phyloP scores from a whole-genome alignment of 768 basidiomycete genomes.

The Neoboletus brunneissimus region DNA sequence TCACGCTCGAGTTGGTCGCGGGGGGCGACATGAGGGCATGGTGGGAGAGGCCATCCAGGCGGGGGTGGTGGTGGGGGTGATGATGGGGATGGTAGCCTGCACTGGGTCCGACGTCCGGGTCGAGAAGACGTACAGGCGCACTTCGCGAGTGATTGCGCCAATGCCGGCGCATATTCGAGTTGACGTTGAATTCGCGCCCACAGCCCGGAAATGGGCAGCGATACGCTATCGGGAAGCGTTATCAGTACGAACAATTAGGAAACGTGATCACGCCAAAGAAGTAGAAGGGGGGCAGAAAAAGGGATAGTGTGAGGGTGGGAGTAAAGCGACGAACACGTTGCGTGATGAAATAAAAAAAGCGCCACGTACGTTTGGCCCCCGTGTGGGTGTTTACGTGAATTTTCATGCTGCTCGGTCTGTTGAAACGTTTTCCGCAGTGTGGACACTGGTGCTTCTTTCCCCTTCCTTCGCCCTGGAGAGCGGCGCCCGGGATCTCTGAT shows the following conservation, averaged over 20 bases:
- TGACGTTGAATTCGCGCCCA: constrained; percentile 77
- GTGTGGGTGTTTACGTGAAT: constrained; percentile 44
- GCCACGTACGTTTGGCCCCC: constrained; percentile 37
- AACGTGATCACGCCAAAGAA: not conserved
- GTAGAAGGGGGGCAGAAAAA: constrained; percentile 2
- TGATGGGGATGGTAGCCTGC: constrained; percentile 18
- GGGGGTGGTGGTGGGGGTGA: constrained; percentile 7
- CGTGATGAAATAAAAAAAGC: constrained; percentile 10
- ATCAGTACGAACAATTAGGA: constrained; percentile 10
- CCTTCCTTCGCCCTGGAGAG: constrained; percentile 31
- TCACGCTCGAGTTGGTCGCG: constrained; percentile 29
- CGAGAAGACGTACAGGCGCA: constrained; percentile 21
- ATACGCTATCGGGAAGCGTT: constrained; percentile 48
- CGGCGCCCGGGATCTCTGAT: constrained; percentile 27
- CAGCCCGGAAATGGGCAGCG: constrained; percentile 72
- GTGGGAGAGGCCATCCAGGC: constrained; percentile 8
- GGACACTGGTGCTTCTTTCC: constrained; percentile 38
- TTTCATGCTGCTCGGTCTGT: constrained; percentile 41
- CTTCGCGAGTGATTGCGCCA: constrained; percentile 59
- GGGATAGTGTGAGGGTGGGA: constrained; percentile 7
- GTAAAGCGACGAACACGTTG: constrained; percentile 24
- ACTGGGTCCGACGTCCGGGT: constrained; percentile 14
- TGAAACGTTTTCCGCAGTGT: constrained; percentile 41
- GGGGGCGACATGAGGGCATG: constrained; percentile 29
- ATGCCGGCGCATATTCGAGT: constrained; percentile 82